Evolutionary conservation across 495 filamentous ascomycete species (phyloP).

Genomic region (Melanomma pulvis-pyrius): DNA sequence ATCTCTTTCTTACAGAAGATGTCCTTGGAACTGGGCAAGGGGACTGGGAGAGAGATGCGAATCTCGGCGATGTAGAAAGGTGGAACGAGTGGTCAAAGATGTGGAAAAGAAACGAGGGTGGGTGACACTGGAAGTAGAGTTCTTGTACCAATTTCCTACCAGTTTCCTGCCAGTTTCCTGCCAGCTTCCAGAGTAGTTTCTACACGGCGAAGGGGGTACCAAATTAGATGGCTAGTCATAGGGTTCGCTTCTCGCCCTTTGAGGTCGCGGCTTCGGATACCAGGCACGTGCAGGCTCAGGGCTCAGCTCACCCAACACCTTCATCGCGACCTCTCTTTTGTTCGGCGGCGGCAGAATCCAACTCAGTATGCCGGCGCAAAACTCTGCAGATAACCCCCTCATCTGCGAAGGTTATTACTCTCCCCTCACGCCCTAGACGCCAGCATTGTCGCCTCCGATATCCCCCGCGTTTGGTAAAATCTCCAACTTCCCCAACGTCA

Average conservation of each 20-base stretch:
- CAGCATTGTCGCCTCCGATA: background rate
- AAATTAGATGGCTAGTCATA: too few relatives aligned
- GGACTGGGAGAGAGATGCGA: conserved; percentile 21
- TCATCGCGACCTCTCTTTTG: background rate
- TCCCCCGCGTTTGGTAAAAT: background rate
- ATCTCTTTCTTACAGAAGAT: too few relatives aligned
- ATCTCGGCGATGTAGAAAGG: conserved; percentile 14
- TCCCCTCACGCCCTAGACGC: background rate
- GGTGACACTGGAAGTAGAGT: too few relatives aligned
- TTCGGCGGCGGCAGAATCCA: background rate
- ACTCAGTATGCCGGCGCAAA: conserved; percentile 3
- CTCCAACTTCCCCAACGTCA: conserved; percentile 9
- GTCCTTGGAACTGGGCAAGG: conserved; percentile 1
- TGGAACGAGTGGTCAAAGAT: conserved; percentile 19
- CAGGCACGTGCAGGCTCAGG: background rate
- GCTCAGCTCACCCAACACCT: background rate
- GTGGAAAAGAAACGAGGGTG: background rate
- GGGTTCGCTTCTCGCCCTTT: too few relatives aligned
- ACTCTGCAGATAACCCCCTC: background rate
- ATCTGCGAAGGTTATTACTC: background rate
- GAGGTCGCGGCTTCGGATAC: background rate
- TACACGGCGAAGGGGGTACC: too few relatives aligned
- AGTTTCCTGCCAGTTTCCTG: background rate
- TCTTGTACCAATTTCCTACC: too few relatives aligned
- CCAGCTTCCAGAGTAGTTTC: too few relatives aligned